Percentiles rank a stretch among this genome's conserved stretches.
These are phyloP conservation scores for Omphalea diandra DNA, from an alignment of 441 rosid species.

Conservation along the genomic window DNA sequence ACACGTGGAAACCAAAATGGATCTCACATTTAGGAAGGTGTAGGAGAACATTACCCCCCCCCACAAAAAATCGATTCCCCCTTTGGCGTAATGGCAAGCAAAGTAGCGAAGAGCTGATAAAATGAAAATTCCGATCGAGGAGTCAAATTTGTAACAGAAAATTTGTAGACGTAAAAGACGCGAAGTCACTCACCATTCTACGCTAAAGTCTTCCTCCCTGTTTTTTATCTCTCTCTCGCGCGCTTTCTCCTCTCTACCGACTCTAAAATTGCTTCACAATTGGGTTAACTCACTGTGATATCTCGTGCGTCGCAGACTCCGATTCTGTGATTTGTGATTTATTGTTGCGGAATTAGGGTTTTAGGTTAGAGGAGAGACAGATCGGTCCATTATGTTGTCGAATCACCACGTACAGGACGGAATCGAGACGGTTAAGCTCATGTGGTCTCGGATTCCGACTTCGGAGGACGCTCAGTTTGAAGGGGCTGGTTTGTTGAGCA, in stretches of 20 bases:
- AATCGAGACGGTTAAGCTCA: conserved; percentile 58
- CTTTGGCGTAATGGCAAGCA: not conserved
- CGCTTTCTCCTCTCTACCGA: not conserved
- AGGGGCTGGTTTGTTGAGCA: conserved; percentile 44
- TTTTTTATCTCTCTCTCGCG: conserved; percentile 7
- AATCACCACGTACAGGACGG: conserved; percentile 82
- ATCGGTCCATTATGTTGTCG: conserved; percentile 47
- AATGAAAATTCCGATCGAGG: not conserved
- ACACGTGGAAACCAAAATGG: not conserved
- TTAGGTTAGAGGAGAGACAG: conserved; percentile 17
- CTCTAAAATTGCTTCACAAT: not conserved
- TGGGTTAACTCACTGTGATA: not conserved
- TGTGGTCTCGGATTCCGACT: conserved; percentile 86
- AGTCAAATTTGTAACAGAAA: not conserved
- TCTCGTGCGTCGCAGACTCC: not conserved
- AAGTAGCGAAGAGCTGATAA: not conserved
- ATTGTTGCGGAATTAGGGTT: conserved; percentile 8
- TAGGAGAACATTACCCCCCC: not conserved
- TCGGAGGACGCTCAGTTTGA: conserved; percentile 65
- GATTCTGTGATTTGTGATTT: not conserved
- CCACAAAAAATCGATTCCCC: not conserved
- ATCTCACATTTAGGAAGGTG: not conserved
- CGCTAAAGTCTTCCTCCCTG: conserved; percentile 10
- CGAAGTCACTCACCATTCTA: conserved; percentile 19
- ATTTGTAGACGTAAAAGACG: not conserved